Conservation (phyloP, 2,329 filamentous ascomycete species). For the Aspergillus terreus region DNA sequence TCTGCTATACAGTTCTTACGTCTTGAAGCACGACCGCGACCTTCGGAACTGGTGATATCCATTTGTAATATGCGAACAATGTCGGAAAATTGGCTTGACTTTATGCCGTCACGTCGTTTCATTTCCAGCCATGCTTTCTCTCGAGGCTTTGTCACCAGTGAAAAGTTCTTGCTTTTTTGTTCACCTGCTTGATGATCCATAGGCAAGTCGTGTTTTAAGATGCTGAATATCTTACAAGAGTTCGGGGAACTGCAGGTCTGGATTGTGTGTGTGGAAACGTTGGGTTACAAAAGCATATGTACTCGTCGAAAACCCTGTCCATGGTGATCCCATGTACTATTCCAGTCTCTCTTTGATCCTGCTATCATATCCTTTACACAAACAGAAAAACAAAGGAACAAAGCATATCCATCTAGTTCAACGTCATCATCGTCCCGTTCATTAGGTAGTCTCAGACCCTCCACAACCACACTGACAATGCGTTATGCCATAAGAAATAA, state of each 20-base stretch:
- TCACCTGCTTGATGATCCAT: neutral
- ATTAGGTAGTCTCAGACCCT: too few relatives aligned
- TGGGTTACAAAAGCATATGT: slow-evolving; percentile 13
- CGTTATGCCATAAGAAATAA: too few relatives aligned
- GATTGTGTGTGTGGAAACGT: slow-evolving; percentile 16
- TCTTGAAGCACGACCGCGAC: too few relatives aligned
- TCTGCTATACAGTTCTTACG: too few relatives aligned
- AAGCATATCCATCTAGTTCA: too few relatives aligned
- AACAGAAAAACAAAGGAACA: too few relatives aligned
- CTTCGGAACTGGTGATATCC: too few relatives aligned
- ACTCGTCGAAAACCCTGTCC: slow-evolving; percentile 3
- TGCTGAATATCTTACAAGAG: slow-evolving; percentile 17
- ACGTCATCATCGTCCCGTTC: too few relatives aligned
- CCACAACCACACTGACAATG: too few relatives aligned
- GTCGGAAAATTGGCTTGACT: neutral
- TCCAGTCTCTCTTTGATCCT: slow-evolving; percentile 4
- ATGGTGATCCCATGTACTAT: slow-evolving; percentile 8
- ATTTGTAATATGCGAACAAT: neutral
- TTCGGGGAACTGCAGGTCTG: slow-evolving; percentile 13
- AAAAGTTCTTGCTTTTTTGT: neutral
- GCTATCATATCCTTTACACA: neutral
- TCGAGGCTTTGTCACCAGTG: neutral
- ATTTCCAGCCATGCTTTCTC: neutral
- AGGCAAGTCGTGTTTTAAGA: slow-evolving; percentile 14
- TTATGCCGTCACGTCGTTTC: neutral